A percentile compares a stretch with the other conserved stretches of the same genome.
Evolutionary conservation across 176 grass and related monocot species (phyloP).

Genomic region (Avena sativa): DNA sequence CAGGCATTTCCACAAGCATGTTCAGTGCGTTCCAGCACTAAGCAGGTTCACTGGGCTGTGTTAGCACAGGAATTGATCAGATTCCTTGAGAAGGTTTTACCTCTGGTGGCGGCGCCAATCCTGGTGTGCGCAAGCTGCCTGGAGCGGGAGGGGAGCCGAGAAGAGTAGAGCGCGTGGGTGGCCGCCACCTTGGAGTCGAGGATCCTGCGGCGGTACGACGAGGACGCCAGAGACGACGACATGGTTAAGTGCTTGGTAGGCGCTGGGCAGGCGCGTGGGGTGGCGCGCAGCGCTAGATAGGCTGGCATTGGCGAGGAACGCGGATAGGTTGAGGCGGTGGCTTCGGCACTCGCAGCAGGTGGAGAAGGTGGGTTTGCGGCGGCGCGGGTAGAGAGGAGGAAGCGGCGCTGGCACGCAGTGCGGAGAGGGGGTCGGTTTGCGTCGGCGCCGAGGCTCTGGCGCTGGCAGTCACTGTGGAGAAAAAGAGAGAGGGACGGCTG

Average conservation of each 20-base stretch:
- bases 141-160: conserved; percentile 39
- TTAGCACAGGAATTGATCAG: too few relatives aligned
- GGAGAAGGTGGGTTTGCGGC: not conserved
- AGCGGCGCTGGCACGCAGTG: not conserved
- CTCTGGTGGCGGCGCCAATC: conserved; percentile 44
- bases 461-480: too few relatives aligned
- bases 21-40: not conserved
- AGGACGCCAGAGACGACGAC: conserved; percentile 40
- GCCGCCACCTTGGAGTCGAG: conserved; percentile 27
- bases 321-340: not conserved
- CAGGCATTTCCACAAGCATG: conserved; percentile 29
- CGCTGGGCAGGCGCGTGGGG: not conserved
- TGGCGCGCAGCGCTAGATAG: not conserved
- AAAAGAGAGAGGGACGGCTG: too few relatives aligned
- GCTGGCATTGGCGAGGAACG: not conserved
- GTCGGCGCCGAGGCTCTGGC: too few relatives aligned
- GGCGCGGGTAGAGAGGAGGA: not conserved
- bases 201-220: conserved; percentile 47
- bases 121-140: conserved; percentile 20
- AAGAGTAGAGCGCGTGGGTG: conserved; percentile 17
- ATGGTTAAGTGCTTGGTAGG: not conserved
- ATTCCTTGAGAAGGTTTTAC: not conserved
- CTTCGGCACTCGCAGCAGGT: not conserved
- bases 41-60: not conserved
- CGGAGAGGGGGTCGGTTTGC: too few relatives aligned